Evolutionary conservation across 345 rosid genomes (phyloP).

Genomic region (Citrus medica): DNA sequence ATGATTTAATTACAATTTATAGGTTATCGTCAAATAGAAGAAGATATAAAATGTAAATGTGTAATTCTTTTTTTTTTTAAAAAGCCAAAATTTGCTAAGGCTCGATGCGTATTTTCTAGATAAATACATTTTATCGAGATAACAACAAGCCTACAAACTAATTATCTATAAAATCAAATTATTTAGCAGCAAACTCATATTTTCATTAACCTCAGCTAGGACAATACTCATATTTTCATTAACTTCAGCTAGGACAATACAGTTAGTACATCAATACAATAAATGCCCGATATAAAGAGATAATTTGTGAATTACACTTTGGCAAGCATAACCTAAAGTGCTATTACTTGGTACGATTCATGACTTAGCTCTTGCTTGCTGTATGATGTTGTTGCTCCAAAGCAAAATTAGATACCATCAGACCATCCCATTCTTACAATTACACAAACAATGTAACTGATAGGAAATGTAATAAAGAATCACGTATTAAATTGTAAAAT

Average conservation of each 20-base stretch:
- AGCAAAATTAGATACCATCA: slow-evolving; percentile 91
- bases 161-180: background rate
- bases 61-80: background rate
- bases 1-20: background rate
- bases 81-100: background rate
- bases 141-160: background rate
- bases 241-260: background rate
- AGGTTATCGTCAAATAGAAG: background rate
- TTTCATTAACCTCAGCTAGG: background rate
- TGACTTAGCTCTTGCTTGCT: slow-evolving; percentile 88
- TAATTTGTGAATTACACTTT: background rate
- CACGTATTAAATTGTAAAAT: background rate
- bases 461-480: slow-evolving; percentile 5
- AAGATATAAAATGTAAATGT: too few species aligned
- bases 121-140: background rate
- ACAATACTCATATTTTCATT: background rate
- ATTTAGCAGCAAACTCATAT: background rate
- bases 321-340: background rate
- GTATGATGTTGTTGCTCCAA: slow-evolving; percentile 88
- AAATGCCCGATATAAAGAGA: background rate
- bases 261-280: too few species aligned
- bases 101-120: background rate
- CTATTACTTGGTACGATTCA: slow-evolving; percentile 75
- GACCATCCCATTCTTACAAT: slow-evolving; percentile 90
- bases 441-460: slow-evolving; percentile 2